Percentiles rank a stretch among this genome's conserved stretches.
phyloP scores from a whole-genome alignment of 352 stramenopile genomes.

The Pythium rishiriense region DNA sequence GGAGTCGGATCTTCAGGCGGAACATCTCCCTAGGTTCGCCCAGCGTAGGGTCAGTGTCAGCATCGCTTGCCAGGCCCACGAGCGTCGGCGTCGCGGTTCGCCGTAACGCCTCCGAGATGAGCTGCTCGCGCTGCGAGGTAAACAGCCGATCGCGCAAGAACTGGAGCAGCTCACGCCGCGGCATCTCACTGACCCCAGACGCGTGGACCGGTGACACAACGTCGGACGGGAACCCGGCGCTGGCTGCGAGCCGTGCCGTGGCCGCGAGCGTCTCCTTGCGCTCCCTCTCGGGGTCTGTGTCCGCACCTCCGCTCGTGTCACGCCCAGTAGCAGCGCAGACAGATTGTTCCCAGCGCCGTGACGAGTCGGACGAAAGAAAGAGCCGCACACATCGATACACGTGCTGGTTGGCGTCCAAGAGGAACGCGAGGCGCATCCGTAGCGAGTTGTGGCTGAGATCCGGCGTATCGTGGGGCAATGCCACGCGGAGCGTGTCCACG shows the following conservation, averaged over 20 bases:
- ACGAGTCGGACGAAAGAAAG: slow-evolving; percentile 15
- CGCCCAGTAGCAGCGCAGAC: not conserved
- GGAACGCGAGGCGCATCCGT: slow-evolving; percentile 35
- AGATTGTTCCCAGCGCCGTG: slow-evolving; percentile 13
- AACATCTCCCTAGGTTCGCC: slow-evolving; percentile 7
- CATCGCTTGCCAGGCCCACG: not conserved
- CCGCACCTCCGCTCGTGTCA: no score
- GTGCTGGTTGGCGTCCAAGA: slow-evolving; percentile 50
- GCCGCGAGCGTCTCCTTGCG: not conserved
- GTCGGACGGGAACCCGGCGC: not conserved
- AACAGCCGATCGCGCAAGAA: slow-evolving; percentile 11
- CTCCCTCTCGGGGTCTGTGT: not conserved
- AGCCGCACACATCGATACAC: slow-evolving; percentile 42
- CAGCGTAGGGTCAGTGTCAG: not conserved
- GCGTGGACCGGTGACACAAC: no score
- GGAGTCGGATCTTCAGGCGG: not conserved
- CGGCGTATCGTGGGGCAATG: not conserved
- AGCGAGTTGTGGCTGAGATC: not conserved
- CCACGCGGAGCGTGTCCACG: slow-evolving; percentile 1
- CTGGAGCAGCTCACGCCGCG: not conserved
- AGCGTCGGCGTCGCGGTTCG: slow-evolving; percentile 13
- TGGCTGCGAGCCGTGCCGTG: slow-evolving; percentile 1
- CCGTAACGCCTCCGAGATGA: slow-evolving; percentile 18
- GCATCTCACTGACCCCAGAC: no score
- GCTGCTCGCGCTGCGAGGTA: slow-evolving; percentile 15